Percentiles rank a stretch among this genome's conserved stretches.
phyloP scores from a whole-genome alignment of 2,329 filamentous ascomycete species.

The Paraconiothyrium sp. region DNA sequence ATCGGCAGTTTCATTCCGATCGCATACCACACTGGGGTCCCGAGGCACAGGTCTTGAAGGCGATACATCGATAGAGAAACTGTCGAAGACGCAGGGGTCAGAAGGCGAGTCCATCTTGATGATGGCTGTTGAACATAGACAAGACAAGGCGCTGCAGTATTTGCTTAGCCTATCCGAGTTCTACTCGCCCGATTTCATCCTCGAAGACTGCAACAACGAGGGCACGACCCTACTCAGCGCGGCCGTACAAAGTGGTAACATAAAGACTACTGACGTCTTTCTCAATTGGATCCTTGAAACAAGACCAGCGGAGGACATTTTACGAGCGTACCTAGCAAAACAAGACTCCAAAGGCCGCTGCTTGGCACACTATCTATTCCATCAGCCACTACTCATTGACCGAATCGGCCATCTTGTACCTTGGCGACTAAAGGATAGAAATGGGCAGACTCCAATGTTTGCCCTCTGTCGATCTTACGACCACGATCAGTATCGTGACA shows the following conservation, averaged over 20 bases:
- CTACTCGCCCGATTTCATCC: conserved; percentile 74
- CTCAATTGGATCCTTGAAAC: conserved; percentile 73
- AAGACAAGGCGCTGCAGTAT: conserved; percentile 78
- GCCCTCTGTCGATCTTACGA: conserved; percentile 96
- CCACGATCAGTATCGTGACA: conserved; percentile 82
- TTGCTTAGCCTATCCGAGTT: conserved; percentile 79
- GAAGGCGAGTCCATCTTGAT: conserved; percentile 81
- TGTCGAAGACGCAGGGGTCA: conserved; percentile 74
- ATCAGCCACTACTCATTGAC: conserved; percentile 81
- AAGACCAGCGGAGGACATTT: conserved; percentile 62
- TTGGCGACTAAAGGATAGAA: conserved; percentile 92
- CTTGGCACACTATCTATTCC: conserved; percentile 94
- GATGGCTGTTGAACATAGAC: conserved; percentile 67
- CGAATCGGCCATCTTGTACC: conserved; percentile 80
- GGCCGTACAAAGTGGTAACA: conserved; percentile 84
- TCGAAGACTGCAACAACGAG: conserved; percentile 88
- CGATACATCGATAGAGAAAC: conserved; percentile 82
- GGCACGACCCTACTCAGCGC: conserved; percentile 89
- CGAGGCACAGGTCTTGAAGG: conserved; percentile 79
- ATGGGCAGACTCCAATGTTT: conserved; percentile 97
- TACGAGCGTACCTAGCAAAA: conserved; percentile 74
- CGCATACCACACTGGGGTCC: conserved; percentile 74
- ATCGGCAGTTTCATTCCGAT: conserved; percentile 84
- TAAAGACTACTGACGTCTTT: conserved; percentile 77
- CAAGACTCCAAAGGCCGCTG: conserved; percentile 89